phyloP scores from a whole-genome alignment of 73 alveolate species.

The Paramecium pentaurelia region DNA sequence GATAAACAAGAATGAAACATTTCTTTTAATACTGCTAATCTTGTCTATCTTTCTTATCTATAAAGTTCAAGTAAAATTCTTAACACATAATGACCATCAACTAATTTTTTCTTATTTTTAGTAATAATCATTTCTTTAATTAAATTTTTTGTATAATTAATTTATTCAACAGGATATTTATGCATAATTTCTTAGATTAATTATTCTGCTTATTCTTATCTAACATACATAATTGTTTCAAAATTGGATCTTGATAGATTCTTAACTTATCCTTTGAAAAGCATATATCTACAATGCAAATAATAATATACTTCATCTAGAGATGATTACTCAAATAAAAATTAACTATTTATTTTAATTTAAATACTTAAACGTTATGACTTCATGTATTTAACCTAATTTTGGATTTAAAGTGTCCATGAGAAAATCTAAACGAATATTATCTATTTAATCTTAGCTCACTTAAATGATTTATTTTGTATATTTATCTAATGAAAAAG shows the following conservation, averaged over 20 bases:
- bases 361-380: constrained; percentile 62
- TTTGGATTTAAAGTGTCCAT: constrained; percentile 64
- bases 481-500: constrained; percentile 64
- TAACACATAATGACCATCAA: constrained; percentile 48
- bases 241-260: constrained; percentile 56
- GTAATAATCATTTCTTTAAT: constrained; percentile 15
- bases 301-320: constrained; percentile 75
- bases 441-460: constrained; percentile 66
- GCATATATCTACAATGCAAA: constrained; percentile 72
- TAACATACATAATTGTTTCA: constrained; percentile 61
- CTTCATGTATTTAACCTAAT: constrained; percentile 74
- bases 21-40: constrained; percentile 38
- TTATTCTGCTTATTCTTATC: constrained; percentile 57
- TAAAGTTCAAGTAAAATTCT: constrained; percentile 50
- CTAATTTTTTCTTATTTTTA: not conserved
- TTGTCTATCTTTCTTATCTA: constrained; percentile 27
- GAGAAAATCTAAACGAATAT: constrained; percentile 66
- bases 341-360: constrained; percentile 52
- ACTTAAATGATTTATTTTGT: constrained; percentile 67
- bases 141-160: constrained; percentile 46
- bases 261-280: constrained; percentile 77
- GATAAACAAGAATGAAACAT: constrained; percentile 42
- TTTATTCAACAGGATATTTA: constrained; percentile 41
- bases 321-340: constrained; percentile 69
- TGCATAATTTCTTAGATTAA: constrained; percentile 63